Evolutionary conservation across 1,139 yeast genomes (phyloP).

Genomic region (Blastobotrys persicus): DNA sequence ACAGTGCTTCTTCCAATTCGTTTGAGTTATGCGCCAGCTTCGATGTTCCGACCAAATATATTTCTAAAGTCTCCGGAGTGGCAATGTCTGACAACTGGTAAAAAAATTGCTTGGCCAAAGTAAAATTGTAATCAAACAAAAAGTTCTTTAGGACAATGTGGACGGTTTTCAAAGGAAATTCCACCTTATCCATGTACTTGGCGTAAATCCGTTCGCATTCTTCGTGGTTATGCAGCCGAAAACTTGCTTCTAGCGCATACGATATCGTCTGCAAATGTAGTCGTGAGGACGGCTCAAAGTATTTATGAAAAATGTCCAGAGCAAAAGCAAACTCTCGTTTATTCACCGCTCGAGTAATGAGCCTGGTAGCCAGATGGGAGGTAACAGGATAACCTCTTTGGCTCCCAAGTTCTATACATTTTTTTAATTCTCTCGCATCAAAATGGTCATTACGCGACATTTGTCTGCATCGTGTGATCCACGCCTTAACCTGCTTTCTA

Average conservation of each 20-base stretch:
- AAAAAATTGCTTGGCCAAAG: slow-evolving; percentile 27
- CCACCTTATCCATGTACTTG: slow-evolving; percentile 20
- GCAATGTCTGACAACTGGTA: slow-evolving; percentile 23
- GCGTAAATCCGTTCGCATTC: slow-evolving; percentile 26
- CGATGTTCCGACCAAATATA: slow-evolving; percentile 22
- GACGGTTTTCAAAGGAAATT: slow-evolving; percentile 17
- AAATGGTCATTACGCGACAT: not conserved
- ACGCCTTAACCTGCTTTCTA: not conserved
- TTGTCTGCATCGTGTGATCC: slow-evolving; percentile 1
- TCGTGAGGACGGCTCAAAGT: slow-evolving; percentile 19
- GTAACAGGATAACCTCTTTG: slow-evolving; percentile 8
- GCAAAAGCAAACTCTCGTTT: slow-evolving; percentile 18
- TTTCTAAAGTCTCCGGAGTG: slow-evolving; percentile 20
- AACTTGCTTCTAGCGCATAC: slow-evolving; percentile 26
- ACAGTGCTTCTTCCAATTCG: slow-evolving; percentile 23
- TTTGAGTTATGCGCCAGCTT: slow-evolving; percentile 21
- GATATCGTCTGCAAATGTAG: slow-evolving; percentile 18
- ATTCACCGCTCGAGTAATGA: slow-evolving; percentile 16
- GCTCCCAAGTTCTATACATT: slow-evolving; percentile 14
- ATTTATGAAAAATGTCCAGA: slow-evolving; percentile 19
- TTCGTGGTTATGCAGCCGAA: slow-evolving; percentile 16
- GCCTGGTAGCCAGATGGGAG: slow-evolving; percentile 7
- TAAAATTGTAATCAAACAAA: slow-evolving; percentile 23
- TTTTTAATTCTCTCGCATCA: slow-evolving; percentile 15
- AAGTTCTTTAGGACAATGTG: slow-evolving; percentile 24